These are phyloP conservation scores for Aureobasidium sp. DNA, from an alignment of 2,329 filamentous ascomycete genomes.

Conservation along the genomic window DNA sequence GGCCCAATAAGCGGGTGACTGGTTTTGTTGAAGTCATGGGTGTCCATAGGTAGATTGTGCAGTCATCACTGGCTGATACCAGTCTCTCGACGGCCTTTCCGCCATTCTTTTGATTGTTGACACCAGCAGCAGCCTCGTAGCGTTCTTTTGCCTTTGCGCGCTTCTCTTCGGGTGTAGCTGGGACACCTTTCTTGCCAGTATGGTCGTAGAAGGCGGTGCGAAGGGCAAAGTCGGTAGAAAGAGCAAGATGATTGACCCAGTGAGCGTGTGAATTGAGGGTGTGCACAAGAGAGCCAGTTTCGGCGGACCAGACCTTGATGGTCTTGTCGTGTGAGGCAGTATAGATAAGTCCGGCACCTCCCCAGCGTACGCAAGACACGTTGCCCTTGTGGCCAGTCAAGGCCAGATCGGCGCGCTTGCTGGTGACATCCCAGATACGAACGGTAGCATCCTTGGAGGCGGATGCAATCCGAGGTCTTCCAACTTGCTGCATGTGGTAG, in stretches of 20 bases:
- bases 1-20: slow-evolving; percentile 79
- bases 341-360: slow-evolving; percentile 79
- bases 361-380: slow-evolving; percentile 90
- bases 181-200: slow-evolving; percentile 57
- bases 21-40: slow-evolving; percentile 73
- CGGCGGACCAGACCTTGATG: slow-evolving; percentile 81
- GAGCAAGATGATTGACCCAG: slow-evolving; percentile 90
- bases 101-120: slow-evolving; percentile 40
- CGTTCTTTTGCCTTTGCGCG: slow-evolving; percentile 67
- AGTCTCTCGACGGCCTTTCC: slow-evolving; percentile 75
- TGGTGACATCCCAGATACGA: slow-evolving; percentile 76
- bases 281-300: slow-evolving; percentile 70
- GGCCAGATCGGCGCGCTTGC: slow-evolving; percentile 70
- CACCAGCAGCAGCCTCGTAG: slow-evolving; percentile 76
- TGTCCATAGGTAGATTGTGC: slow-evolving; percentile 94
- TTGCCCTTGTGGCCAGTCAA: slow-evolving; percentile 82
- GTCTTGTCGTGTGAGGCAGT: slow-evolving; percentile 86
- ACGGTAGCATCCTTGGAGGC: slow-evolving; percentile 86
- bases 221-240: slow-evolving; percentile 87
- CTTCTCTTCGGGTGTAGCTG: slow-evolving; percentile 62
- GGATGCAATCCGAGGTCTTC: slow-evolving; percentile 73
- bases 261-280: slow-evolving; percentile 78
- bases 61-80: slow-evolving; percentile 89
- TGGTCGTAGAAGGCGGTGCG: slow-evolving; percentile 85
- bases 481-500: slow-evolving; percentile 70